phyloP scores from a whole-genome alignment of 192 early-diverging fungal species.

The Geranomyces variabilis region DNA sequence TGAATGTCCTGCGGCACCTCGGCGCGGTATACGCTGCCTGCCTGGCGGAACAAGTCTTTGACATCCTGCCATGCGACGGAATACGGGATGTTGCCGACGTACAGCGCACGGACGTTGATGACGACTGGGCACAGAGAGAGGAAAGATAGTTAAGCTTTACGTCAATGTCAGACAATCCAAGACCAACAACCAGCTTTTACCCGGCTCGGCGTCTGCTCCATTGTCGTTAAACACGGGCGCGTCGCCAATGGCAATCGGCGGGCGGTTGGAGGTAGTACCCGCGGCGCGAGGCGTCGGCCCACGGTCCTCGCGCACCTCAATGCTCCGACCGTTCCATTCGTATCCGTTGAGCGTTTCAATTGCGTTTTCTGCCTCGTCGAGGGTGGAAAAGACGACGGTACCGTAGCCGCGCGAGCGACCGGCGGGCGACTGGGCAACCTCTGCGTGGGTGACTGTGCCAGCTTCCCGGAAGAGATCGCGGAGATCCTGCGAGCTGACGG shows the following conservation, averaged over 20 bases:
- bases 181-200: too few relatives aligned
- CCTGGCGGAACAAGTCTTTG: slow-evolving; percentile 65
- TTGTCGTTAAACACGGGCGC: slow-evolving; percentile 12
- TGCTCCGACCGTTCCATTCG: slow-evolving; percentile 70
- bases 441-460: slow-evolving; percentile 67
- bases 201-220: neutral
- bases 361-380: slow-evolving; percentile 72
- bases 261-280: too few relatives aligned
- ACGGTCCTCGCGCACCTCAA: slow-evolving; percentile 77
- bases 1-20: slow-evolving; percentile 60
- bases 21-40: slow-evolving; percentile 68
- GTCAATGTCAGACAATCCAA: too few relatives aligned
- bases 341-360: slow-evolving; percentile 69
- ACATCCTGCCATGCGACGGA: slow-evolving; percentile 58
- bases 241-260: slow-evolving; percentile 19
- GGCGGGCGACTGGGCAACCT: slow-evolving; percentile 55
- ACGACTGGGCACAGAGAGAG: neutral
- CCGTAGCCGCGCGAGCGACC: slow-evolving; percentile 74
- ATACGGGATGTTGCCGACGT: slow-evolving; percentile 62
- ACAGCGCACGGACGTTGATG: slow-evolving; percentile 21
- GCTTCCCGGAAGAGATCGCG: slow-evolving; percentile 66
- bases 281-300: too few relatives aligned
- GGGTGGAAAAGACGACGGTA: slow-evolving; percentile 65
- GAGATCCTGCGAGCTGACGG: slow-evolving; percentile 57
- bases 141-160: too few relatives aligned